These are phyloP conservation scores for Diaporthe australafricana DNA, from an alignment of 2,329 filamentous ascomycete genomes.

Conservation along the genomic window DNA sequence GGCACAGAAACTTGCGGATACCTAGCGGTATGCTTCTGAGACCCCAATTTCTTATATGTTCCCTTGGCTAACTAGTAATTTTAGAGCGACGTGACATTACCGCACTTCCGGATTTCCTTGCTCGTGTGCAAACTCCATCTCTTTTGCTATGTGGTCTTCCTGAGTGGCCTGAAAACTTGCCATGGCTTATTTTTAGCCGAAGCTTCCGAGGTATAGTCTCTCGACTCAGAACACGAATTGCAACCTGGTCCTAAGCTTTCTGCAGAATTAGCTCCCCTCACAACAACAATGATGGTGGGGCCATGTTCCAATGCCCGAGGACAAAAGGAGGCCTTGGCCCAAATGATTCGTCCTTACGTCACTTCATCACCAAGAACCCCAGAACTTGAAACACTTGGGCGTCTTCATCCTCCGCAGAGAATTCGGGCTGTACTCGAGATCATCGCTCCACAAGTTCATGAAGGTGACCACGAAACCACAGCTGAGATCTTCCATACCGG, in stretches of 20 bases:
- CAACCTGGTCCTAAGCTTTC: not conserved
- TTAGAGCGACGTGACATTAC: not conserved
- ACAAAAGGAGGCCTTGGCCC: no score
- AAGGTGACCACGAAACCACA: constrained; percentile 6
- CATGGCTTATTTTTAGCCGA: not conserved
- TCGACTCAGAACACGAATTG: no score
- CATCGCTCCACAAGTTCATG: not conserved
- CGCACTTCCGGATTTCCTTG: not conserved
- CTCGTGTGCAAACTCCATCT: constrained; percentile 18
- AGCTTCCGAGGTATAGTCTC: no score
- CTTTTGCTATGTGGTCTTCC: not conserved
- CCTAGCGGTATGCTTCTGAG: not conserved
- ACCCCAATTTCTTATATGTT: accelerated
- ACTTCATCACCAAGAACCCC: accelerated
- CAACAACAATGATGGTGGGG: no score
- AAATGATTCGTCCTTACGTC: not conserved
- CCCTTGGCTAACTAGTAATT: not conserved
- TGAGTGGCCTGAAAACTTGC: constrained; percentile 1
- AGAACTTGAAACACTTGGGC: not conserved
- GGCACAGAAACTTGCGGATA: not conserved
- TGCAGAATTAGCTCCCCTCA: not conserved
- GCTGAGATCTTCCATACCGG: not conserved
- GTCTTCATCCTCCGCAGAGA: not conserved
- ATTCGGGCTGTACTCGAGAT: not conserved
- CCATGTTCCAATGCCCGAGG: no score